Conservation (phyloP, 1,139 yeast species). For the Suhomyces terraborum region DNA sequence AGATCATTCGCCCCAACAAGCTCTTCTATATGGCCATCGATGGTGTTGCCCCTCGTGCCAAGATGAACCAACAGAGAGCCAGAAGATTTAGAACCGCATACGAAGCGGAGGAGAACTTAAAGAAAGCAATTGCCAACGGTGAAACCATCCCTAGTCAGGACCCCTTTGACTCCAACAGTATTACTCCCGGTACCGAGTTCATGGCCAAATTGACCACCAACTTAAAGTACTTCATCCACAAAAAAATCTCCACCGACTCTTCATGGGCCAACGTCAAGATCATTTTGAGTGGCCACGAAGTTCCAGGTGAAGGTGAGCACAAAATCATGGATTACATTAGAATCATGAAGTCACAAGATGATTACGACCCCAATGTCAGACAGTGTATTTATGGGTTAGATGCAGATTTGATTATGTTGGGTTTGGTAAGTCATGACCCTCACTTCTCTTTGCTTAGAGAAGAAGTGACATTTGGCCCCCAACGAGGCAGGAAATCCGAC, state of each 20-base stretch:
- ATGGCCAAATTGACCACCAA: conserved; percentile 89
- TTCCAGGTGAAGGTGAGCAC: conserved; percentile 99
- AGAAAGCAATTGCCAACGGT: conserved; percentile 65
- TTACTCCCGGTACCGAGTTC: conserved; percentile 98
- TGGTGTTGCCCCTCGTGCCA: conserved; percentile 99
- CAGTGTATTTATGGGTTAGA: conserved; percentile 98
- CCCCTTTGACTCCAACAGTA: conserved; percentile 91
- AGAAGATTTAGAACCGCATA: conserved; percentile 94
- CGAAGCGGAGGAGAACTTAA: conserved; percentile 81
- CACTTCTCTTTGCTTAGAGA: conserved; percentile 94
- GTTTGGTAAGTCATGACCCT: conserved; percentile 95
- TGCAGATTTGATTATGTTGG: conserved; percentile 95
- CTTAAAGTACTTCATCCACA: conserved; percentile 86
- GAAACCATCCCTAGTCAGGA: conserved; percentile 65
- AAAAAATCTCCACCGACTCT: conserved; percentile 85
- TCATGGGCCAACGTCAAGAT: conserved; percentile 88
- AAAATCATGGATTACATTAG: conserved; percentile 95
- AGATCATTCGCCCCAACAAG: conserved; percentile 81
- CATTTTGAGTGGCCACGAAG: conserved; percentile 91
- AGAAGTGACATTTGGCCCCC: conserved; percentile 87
- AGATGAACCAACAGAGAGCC: conserved; percentile 98
- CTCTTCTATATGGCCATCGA: conserved; percentile 97
- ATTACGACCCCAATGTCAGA: conserved; percentile 80
- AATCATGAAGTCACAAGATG: conserved; percentile 70
- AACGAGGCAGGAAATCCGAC: conserved; percentile 45